Evolutionary conservation across 495 filamentous ascomycete species (phyloP), one percentile per base, ranked within the genome.

Genomic region (Penicillium cinerascens): DNA sequence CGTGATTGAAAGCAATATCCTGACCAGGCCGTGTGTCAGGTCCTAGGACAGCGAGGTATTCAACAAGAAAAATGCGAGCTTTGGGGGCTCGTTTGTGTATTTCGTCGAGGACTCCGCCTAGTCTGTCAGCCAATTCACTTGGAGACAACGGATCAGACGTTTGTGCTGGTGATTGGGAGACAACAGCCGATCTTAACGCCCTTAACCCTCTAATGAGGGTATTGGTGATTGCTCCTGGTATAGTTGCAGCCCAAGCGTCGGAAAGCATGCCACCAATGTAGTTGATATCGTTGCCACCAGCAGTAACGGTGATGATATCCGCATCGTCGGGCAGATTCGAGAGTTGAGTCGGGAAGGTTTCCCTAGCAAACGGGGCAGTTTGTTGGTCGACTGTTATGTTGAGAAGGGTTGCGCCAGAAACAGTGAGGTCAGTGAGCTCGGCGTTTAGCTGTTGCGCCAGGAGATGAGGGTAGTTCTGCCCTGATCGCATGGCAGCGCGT

Each of bases 201-300:
- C n/a, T n/a, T n/a, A n/a, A n/a, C n/a, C n/a, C n/a, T n/a, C n/a
- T n/a, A n/a, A n/a, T n/a, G n/a, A n/a, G n/a, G n/a, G n/a, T n/a
- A n/a, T n/a, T n/a, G n/a, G n/a, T n/a, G n/a, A n/a, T n/a, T n/a
- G n/a, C n/a, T n/a, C n/a, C n/a, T n/a, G n/a, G n/a, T n/a, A n/a
- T n/a, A n/a, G n/a, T 6, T 9, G 26, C 26, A 29, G 26, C 26
- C 7, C 26, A 63, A 35, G 63, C 64, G 47, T 70, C 70, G n/a
- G 61, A 57, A 13, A 72, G 61, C 46, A 77, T 51, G 17, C 67
- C 66, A 9, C 67, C 67, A 45, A 75, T 72, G 52, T 78, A 78
- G 2, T 64, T 66, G 36, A 78, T 61, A 54, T 77, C 74, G 54
- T 78, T 78, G 16, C 75, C 74, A 36, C 75, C 75, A 44, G 58